Percentiles rank a stretch among this genome's conserved stretches.
These are phyloP conservation scores for Fusarium caatingaense DNA, from an alignment of 2,329 filamentous ascomycete genomes.

Conservation along the genomic window DNA sequence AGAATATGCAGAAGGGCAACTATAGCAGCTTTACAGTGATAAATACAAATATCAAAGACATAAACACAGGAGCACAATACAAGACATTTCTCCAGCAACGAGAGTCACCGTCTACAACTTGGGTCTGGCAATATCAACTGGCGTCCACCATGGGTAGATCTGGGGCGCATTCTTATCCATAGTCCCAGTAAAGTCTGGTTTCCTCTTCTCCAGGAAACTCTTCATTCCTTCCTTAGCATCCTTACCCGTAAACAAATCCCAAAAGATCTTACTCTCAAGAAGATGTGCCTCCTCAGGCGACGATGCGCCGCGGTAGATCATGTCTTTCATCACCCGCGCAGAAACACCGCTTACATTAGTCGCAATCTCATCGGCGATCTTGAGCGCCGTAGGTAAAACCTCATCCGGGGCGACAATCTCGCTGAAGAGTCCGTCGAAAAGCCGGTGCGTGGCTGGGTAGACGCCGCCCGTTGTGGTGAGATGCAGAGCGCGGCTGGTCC, in stretches of 20 bases:
- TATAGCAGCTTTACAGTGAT: not conserved
- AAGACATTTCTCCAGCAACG: not conserved
- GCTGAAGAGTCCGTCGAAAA: slow-evolving; percentile 72
- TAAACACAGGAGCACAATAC: not conserved
- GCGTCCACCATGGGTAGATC: slow-evolving; percentile 76
- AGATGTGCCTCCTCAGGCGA: slow-evolving; percentile 77
- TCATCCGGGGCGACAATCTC: slow-evolving; percentile 70
- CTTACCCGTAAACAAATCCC: slow-evolving; percentile 65
- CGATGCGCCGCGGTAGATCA: slow-evolving; percentile 71
- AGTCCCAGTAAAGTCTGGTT: slow-evolving; percentile 69
- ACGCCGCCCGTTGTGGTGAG: slow-evolving; percentile 74
- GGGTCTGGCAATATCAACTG: slow-evolving; percentile 51
- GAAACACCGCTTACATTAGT: slow-evolving; percentile 73
- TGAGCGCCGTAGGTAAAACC: slow-evolving; percentile 73
- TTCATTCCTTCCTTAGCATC: slow-evolving; percentile 75
- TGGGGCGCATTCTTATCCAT: slow-evolving; percentile 69
- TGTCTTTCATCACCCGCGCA: slow-evolving; percentile 74
- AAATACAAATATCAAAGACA: not conserved
- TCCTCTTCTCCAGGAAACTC: slow-evolving; percentile 77
- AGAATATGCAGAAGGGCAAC: not conserved
- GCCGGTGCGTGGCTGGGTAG: slow-evolving; percentile 62
- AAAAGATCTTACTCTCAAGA: slow-evolving; percentile 73
- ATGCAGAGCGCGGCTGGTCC: slow-evolving; percentile 71
- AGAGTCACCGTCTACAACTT: slow-evolving; percentile 38
- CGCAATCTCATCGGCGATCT: slow-evolving; percentile 74